These are phyloP conservation scores for Lyophyllum shimeji DNA, from an alignment of 768 basidiomycete genomes.

Conservation along the genomic window DNA sequence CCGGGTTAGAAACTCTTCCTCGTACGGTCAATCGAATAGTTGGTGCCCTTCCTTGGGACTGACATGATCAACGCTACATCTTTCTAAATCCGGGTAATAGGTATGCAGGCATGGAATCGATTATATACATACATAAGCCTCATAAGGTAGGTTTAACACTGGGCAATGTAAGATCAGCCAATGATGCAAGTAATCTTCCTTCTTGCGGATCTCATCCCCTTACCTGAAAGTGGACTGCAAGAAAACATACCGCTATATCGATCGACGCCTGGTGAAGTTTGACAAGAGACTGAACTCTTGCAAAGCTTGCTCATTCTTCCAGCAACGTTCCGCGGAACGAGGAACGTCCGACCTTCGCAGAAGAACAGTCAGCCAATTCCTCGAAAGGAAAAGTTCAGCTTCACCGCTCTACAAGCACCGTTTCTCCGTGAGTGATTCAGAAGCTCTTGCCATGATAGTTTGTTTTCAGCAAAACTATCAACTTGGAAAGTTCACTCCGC, in stretches of 20 bases:
- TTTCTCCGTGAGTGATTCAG: background rate
- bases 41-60: background rate
- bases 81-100: background rate
- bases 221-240: background rate
- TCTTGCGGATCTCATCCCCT: background rate
- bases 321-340: background rate
- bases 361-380: too few relatives aligned
- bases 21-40: background rate
- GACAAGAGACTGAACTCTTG: background rate
- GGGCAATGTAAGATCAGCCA: background rate
- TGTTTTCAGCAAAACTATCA: background rate
- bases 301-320: background rate
- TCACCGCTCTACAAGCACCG: background rate
- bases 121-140: background rate
- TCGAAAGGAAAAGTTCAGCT: too few relatives aligned
- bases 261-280: background rate
- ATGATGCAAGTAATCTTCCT: background rate
- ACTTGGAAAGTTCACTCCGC: background rate
- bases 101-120: background rate
- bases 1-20: background rate
- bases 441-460: background rate
- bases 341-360: background rate
- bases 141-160: too few relatives aligned
- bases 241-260: background rate
- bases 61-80: background rate